Conservation (phyloP, 805 yeast genomes). For the Lachancea lanzarotensis region DNA sequence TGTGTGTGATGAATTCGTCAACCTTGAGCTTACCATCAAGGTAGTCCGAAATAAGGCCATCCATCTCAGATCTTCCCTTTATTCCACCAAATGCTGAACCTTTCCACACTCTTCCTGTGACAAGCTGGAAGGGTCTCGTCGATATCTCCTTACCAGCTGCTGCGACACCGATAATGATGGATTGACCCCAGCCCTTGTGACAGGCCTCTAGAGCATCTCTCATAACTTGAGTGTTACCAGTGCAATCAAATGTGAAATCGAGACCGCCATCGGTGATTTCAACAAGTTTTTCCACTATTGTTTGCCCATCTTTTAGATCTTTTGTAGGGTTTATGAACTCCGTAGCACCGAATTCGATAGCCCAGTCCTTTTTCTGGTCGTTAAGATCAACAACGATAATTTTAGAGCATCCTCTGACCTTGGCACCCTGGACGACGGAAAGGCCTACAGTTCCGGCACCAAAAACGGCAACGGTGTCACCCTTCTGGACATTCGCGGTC, state of each 20-base stretch:
- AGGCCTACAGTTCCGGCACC: constrained; percentile 98
- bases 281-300: constrained; percentile 74
- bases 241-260: constrained; percentile 95
- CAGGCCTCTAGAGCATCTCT: constrained; percentile 93
- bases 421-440: constrained; percentile 94
- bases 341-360: constrained; percentile 86
- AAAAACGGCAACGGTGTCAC: constrained; percentile 91
- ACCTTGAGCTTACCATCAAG: constrained; percentile 75
- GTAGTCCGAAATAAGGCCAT: constrained; percentile 82
- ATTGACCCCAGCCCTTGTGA: constrained; percentile 99
- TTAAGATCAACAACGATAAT: constrained; percentile 85
- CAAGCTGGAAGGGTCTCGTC: constrained; percentile 97
- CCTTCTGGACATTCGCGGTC: constrained; percentile 79
- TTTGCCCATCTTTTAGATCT: constrained; percentile 62
- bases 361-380: constrained; percentile 79
- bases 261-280: constrained; percentile 96
- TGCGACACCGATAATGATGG: constrained; percentile 95
- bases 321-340: constrained; percentile 79
- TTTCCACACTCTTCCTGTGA: constrained; percentile 97
- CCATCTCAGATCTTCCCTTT: constrained; percentile 94
- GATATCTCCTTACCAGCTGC: constrained; percentile 96
- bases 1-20: constrained; percentile 92
- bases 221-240: constrained; percentile 95
- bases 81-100: constrained; percentile 99
- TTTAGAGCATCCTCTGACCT: constrained; percentile 69